phyloP scores from a whole-genome alignment of 306 rosid species.

The Glycine tomentella region DNA sequence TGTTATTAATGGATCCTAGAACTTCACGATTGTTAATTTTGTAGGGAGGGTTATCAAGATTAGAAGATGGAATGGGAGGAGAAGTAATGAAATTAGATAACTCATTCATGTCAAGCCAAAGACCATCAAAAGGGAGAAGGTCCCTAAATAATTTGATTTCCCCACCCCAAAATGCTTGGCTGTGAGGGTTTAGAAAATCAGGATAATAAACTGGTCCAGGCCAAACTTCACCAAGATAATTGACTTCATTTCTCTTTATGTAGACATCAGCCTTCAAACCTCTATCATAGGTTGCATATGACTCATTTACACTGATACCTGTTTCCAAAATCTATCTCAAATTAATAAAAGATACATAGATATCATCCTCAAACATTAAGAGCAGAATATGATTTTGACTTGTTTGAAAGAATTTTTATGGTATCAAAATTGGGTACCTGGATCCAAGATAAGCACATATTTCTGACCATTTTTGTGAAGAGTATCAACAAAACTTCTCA shows the following conservation, averaged over 20 bases:
- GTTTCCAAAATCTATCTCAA: slow-evolving; percentile 40
- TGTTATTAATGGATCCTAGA: slow-evolving; percentile 53
- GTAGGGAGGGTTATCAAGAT: slow-evolving; percentile 84
- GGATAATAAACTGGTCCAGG: slow-evolving; percentile 87
- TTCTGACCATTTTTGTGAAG: slow-evolving; percentile 84
- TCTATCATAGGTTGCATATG: slow-evolving; percentile 68
- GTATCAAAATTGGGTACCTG: slow-evolving; percentile 59
- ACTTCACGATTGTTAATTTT: slow-evolving; percentile 61
- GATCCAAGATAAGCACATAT: slow-evolving; percentile 83
- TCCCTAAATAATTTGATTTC: slow-evolving; percentile 74
- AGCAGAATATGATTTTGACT: not conserved
- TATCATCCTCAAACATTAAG: slow-evolving; percentile 2
- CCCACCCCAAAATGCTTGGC: slow-evolving; percentile 63
- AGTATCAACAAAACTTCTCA: slow-evolving; percentile 62
- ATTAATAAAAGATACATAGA: not conserved
- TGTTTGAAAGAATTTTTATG: not conserved
- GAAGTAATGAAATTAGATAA: slow-evolving; percentile 74
- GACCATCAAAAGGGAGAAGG: slow-evolving; percentile 74
- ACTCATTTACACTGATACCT: slow-evolving; percentile 74
- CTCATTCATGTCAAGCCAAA: slow-evolving; percentile 96
- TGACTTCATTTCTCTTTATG: slow-evolving; percentile 68
- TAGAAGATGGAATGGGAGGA: slow-evolving; percentile 54
- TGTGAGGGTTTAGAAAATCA: slow-evolving; percentile 74
- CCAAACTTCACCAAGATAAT: slow-evolving; percentile 85
- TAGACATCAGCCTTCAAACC: slow-evolving; percentile 74